Conservation (phyloP, 2,329 filamentous ascomycete species). For the Harringtonia lauricola region DNA sequence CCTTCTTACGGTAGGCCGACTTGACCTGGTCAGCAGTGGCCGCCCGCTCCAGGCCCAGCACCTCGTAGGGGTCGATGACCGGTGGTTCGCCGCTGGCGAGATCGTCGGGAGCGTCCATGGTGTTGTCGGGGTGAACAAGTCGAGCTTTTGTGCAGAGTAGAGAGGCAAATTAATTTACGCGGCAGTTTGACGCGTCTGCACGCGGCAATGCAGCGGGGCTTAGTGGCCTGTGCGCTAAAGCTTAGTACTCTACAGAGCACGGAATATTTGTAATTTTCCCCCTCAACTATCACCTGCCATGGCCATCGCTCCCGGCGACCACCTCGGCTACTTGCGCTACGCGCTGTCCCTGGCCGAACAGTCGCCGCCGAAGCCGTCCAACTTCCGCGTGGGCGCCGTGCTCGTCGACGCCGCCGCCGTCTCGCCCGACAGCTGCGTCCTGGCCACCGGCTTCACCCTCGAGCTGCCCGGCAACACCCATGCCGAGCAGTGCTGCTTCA, state of each 20-base stretch:
- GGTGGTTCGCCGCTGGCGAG: slow-evolving; percentile 47
- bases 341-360: slow-evolving; percentile 67
- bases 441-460: slow-evolving; percentile 80
- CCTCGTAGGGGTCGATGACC: slow-evolving; percentile 63
- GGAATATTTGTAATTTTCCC: too few species aligned
- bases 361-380: slow-evolving; percentile 78
- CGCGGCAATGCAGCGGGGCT: neutral
- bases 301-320: slow-evolving; percentile 19
- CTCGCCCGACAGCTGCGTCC: slow-evolving; percentile 26
- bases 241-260: too few species aligned
- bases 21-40: slow-evolving; percentile 76
- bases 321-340: slow-evolving; percentile 47
- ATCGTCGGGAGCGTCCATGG: slow-evolving; percentile 42
- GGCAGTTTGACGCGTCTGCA: neutral
- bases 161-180: too few species aligned
- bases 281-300: neutral
- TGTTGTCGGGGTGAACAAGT: slow-evolving; percentile 3
- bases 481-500: slow-evolving; percentile 84
- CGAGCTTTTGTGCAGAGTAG: slow-evolving; percentile 2
- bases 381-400: slow-evolving; percentile 92
- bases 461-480: slow-evolving; percentile 91
- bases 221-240: neutral
- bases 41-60: slow-evolving; percentile 58
- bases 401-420: slow-evolving; percentile 51
- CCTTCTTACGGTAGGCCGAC: slow-evolving; percentile 81